Evolutionary conservation across 1,284 basidiomycete species (phyloP).

Genomic region (Trichosporon coremiiforme): DNA sequence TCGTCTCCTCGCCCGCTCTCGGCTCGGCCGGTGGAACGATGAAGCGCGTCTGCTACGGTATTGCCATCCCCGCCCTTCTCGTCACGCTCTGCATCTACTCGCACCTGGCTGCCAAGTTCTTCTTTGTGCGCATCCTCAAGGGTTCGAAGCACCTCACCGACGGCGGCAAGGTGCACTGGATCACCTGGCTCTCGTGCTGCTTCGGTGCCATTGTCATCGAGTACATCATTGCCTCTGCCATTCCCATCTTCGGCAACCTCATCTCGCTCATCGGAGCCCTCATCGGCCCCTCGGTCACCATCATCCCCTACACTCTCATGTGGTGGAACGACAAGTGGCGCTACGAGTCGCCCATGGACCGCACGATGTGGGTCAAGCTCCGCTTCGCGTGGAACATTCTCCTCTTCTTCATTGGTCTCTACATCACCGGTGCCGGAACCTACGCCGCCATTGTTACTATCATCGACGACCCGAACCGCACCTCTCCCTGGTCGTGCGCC

Average conservation of each 20-base stretch:
- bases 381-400: slow-evolving; percentile 23
- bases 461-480: slow-evolving; percentile 32
- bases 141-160: slow-evolving; percentile 63
- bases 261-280: slow-evolving; percentile 43
- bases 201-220: slow-evolving; percentile 22
- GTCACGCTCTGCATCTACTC: slow-evolving; percentile 35
- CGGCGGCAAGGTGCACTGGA: slow-evolving; percentile 64
- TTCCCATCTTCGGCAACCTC: slow-evolving; percentile 37
- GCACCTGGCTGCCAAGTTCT: slow-evolving; percentile 61
- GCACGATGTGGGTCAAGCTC: neutral
- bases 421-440: slow-evolving; percentile 40
- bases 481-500: slow-evolving; percentile 42
- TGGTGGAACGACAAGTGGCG: slow-evolving; percentile 44
- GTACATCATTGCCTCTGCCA: slow-evolving; percentile 32
- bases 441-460: slow-evolving; percentile 45
- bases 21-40: slow-evolving; percentile 51
- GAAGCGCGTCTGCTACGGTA: slow-evolving; percentile 55
- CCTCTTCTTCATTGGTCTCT: slow-evolving; percentile 36
- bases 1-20: slow-evolving; percentile 52
- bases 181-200: slow-evolving; percentile 62
- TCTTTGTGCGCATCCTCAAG: slow-evolving; percentile 66
- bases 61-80: slow-evolving; percentile 52
- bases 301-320: slow-evolving; percentile 37
- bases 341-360: slow-evolving; percentile 20
- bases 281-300: slow-evolving; percentile 29